phyloP scores from a whole-genome alignment of 768 basidiomycete genomes.

The Myochromella boudieri region DNA sequence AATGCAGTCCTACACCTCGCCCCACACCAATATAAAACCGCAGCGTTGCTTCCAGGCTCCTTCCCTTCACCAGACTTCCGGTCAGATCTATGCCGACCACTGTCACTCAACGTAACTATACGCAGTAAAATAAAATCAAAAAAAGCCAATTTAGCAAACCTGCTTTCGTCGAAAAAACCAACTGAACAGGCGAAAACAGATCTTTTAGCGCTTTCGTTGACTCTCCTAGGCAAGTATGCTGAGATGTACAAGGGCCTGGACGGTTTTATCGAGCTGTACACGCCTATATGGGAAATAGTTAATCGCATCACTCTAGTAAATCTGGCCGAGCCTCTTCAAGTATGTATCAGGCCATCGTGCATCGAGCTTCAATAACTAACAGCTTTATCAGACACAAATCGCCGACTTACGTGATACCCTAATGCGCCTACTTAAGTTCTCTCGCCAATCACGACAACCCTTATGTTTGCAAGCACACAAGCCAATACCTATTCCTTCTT shows the following conservation, averaged over 20 bases:
- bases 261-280: slow-evolving; percentile 84
- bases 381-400: slow-evolving; percentile 44
- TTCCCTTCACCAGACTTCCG: slow-evolving; percentile 75
- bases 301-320: slow-evolving; percentile 43
- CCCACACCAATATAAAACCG: slow-evolving; percentile 53
- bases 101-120: slow-evolving; percentile 41
- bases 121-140: slow-evolving; percentile 36
- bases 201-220: slow-evolving; percentile 60
- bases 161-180: slow-evolving; percentile 36
- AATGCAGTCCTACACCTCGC: slow-evolving; percentile 73
- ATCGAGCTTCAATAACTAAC: slow-evolving; percentile 12
- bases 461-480: slow-evolving; percentile 90
- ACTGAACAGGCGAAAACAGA: slow-evolving; percentile 73
- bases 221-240: slow-evolving; percentile 66
- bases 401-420: slow-evolving; percentile 48
- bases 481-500: slow-evolving; percentile 92
- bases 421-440: slow-evolving; percentile 68
- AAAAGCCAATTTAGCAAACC: slow-evolving; percentile 46
- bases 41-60: slow-evolving; percentile 55
- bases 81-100: slow-evolving; percentile 40
- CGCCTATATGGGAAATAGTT: slow-evolving; percentile 65
- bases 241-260: slow-evolving; percentile 76
- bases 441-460: slow-evolving; percentile 70
- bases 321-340: slow-evolving; percentile 56
- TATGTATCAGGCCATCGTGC: slow-evolving; percentile 27